Conservation (phyloP, 192 early-diverging fungal genomes). For the Chytriomyces sp. region DNA sequence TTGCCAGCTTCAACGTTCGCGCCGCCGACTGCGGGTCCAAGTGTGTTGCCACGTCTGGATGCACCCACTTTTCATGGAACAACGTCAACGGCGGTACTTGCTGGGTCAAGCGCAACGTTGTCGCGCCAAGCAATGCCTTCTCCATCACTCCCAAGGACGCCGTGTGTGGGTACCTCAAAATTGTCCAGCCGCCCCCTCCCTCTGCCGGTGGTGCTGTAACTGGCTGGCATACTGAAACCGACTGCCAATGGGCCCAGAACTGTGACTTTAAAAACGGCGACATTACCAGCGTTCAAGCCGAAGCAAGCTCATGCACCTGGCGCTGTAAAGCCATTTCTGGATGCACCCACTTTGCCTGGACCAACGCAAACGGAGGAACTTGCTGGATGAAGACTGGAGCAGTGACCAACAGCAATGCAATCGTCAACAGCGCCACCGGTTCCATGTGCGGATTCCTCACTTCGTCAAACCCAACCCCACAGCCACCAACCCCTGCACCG, state of each 20-base stretch:
- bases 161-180: not conserved
- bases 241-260: not conserved
- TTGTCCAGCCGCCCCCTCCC: no score
- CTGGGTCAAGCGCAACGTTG: slow-evolving; percentile 14
- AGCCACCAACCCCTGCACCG: not conserved
- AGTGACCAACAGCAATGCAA: not conserved
- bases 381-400: slow-evolving; percentile 29
- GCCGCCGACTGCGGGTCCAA: not conserved
- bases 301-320: not conserved
- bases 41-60: slow-evolving; percentile 3
- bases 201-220: no score
- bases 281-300: not conserved
- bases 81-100: slow-evolving; percentile 29
- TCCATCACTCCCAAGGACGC: not conserved
- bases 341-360: slow-evolving; percentile 32
- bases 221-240: not conserved
- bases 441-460: not conserved
- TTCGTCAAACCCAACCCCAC: not conserved
- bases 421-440: not conserved
- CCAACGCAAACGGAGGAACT: slow-evolving; percentile 27
- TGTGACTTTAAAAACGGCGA: not conserved
- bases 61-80: slow-evolving; percentile 27
- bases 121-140: not conserved
- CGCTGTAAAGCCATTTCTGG: not conserved
- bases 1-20: not conserved